A percentile compares a stretch with the other conserved stretches of the same genome.
phyloP scores from a whole-genome alignment of 495 filamentous ascomycete species.

The Beverwykella pulmonaria region DNA sequence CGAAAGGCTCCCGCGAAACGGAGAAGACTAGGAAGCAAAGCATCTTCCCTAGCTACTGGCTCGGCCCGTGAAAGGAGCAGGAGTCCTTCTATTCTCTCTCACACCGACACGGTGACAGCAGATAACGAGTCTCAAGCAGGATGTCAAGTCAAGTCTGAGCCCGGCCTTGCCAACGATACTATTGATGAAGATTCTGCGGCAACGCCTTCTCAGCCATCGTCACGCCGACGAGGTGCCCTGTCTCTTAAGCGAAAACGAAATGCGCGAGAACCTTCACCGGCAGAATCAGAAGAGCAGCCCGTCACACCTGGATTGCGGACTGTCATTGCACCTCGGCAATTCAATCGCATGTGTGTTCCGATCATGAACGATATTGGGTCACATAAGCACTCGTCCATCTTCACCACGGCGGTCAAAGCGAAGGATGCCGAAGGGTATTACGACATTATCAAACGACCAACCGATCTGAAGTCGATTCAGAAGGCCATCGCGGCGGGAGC shows the following conservation, averaged over 20 bases:
- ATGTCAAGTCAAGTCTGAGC: conserved; percentile 68
- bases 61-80: conserved; percentile 51
- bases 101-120: conserved; percentile 56
- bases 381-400: conserved; percentile 87
- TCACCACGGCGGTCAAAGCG: conserved; percentile 80
- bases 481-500: conserved; percentile 76
- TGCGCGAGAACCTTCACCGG: conserved; percentile 52
- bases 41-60: conserved; percentile 52
- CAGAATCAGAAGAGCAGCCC: conserved; percentile 20
- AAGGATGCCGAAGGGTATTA: conserved; percentile 85
- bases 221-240: conserved; percentile 41
- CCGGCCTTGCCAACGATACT: conserved; percentile 57
- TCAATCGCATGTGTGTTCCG: conserved; percentile 73
- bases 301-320: conserved; percentile 17
- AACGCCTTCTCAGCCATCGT: conserved; percentile 31
- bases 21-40: conserved; percentile 55
- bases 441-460: conserved; percentile 80
- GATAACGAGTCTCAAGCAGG: conserved; percentile 51
- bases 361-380: conserved; percentile 82
- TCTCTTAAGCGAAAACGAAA: conserved; percentile 49
- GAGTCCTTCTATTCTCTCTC: conserved; percentile 61
- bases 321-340: conserved; percentile 59
- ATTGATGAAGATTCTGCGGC: conserved; percentile 40
- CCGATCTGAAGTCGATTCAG: conserved; percentile 86
- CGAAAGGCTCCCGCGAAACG: conserved; percentile 20